Evolutionary conservation across 2,329 filamentous ascomycete species (phyloP).

Genomic region (Chaetomium olivaceum): DNA sequence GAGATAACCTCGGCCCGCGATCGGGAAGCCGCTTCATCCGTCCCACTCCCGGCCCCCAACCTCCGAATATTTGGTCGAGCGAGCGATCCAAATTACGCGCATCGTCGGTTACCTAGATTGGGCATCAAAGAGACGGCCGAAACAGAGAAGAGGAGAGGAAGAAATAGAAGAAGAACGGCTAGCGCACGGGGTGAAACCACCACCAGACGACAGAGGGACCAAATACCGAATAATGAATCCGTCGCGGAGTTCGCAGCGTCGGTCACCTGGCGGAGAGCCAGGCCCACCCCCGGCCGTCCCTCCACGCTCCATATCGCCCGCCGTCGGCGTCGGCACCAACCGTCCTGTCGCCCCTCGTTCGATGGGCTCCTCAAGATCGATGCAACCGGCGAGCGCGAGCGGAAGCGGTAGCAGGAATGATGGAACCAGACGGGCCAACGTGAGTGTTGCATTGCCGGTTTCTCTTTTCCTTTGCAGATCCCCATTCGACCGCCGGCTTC

Average conservation of each 20-base stretch:
- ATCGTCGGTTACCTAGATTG: neutral
- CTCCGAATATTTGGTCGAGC: constrained; percentile 4
- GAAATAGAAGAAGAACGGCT: neutral
- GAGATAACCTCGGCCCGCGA: neutral
- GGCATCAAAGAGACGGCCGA: constrained; percentile 18
- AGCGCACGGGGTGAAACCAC: constrained; percentile 1
- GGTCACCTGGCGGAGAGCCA: constrained; percentile 63
- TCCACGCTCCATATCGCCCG: constrained; percentile 61
- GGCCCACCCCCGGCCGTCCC: constrained; percentile 59
- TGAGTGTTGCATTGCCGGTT: constrained; percentile 47
- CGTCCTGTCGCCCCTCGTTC: constrained; percentile 55
- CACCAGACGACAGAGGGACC: neutral
- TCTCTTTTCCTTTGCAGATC: constrained; percentile 26
- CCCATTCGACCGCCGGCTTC: constrained; percentile 26
- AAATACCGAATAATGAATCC: constrained; percentile 33
- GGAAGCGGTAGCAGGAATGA: constrained; percentile 40
- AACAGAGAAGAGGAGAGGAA: neutral
- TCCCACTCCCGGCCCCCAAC: constrained; percentile 12
- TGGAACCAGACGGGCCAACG: constrained; percentile 56
- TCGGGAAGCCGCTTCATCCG: neutral
- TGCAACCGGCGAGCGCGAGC: constrained; percentile 38
- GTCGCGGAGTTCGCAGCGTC: constrained; percentile 50
- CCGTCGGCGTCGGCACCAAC: constrained; percentile 46
- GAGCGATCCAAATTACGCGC: constrained; percentile 4
- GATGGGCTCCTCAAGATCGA: constrained; percentile 63